Conservation (phyloP, 306 rosid genomes). For the Quercus aquifolioides region DNA sequence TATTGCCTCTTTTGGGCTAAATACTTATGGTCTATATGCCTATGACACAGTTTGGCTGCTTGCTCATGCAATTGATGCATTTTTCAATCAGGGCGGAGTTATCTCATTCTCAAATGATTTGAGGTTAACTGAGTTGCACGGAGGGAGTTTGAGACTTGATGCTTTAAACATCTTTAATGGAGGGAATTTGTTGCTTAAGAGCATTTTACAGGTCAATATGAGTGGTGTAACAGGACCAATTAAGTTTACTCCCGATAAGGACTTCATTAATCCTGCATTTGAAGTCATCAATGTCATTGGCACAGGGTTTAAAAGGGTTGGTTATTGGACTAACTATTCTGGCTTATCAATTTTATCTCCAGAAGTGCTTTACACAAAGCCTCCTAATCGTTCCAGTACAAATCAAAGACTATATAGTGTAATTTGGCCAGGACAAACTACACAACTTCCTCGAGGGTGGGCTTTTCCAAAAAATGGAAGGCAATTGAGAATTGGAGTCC, state of each 20-base stretch:
- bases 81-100: conserved; percentile 60
- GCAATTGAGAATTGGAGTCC: conserved; percentile 72
- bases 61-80: conserved; percentile 71
- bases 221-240: conserved; percentile 65
- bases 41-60: conserved; percentile 83
- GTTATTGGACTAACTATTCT: conserved; percentile 89
- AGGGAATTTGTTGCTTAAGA: conserved; percentile 46
- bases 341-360: conserved; percentile 64
- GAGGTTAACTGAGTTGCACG: conserved; percentile 25
- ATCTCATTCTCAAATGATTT: conserved; percentile 63
- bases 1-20: conserved; percentile 44
- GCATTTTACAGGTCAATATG: conserved; percentile 12
- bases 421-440: conserved; percentile 83
- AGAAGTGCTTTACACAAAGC: conserved; percentile 40
- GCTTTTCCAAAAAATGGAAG: conserved; percentile 78
- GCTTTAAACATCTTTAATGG: conserved; percentile 67
- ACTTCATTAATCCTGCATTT: conserved; percentile 62
- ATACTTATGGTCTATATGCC: conserved; percentile 53
- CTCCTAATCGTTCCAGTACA: conserved; percentile 38
- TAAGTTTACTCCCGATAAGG: conserved; percentile 46
- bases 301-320: conserved; percentile 54
- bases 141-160: conserved; percentile 49
- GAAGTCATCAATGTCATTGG: conserved; percentile 82
- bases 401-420: conserved; percentile 39
- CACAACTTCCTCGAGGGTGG: conserved; percentile 87